Evolutionary conservation across 768 basidiomycete species (phyloP).

Genomic region (Mycena amicta): DNA sequence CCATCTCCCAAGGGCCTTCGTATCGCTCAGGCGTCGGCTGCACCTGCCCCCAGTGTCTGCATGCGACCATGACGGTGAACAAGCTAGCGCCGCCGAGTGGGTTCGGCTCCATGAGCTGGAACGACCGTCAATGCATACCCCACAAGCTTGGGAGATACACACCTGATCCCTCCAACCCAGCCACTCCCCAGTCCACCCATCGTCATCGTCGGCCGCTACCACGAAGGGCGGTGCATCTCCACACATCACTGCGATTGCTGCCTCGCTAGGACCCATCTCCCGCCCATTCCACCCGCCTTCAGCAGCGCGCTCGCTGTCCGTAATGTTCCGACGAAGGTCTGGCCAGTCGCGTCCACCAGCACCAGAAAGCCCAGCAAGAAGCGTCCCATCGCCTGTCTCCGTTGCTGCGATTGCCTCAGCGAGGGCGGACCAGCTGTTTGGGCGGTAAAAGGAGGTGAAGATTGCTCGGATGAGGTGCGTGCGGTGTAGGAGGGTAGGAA

Average conservation of each 20-base stretch:
- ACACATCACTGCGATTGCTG: constrained; percentile 13
- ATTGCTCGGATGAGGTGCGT: constrained; percentile 12
- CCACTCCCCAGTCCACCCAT: constrained; percentile 14
- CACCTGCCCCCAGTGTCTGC: constrained; percentile 12
- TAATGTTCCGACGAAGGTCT: constrained; percentile 7
- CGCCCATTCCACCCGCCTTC: constrained; percentile 5
- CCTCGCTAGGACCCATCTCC: constrained; percentile 15
- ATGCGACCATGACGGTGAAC: constrained; percentile 7
- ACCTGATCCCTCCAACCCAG: constrained; percentile 14
- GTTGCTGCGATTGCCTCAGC: constrained; percentile 9
- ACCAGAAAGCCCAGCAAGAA: not conserved
- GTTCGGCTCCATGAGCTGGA: constrained; percentile 12
- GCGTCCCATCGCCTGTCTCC: constrained; percentile 6
- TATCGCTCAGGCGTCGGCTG: constrained; percentile 13
- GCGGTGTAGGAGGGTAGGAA: constrained; percentile 13
- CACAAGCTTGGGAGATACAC: not conserved
- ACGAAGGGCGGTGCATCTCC: constrained; percentile 16
- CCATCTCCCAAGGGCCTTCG: constrained; percentile 10
- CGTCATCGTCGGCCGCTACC: not conserved
- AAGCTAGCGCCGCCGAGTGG: constrained; percentile 11
- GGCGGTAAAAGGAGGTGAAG: constrained; percentile 14
- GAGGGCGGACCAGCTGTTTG: constrained; percentile 11
- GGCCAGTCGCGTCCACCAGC: constrained; percentile 12
- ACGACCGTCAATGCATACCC: no score
- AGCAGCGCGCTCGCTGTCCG: constrained; percentile 12